Evolutionary conservation across 2,329 filamentous ascomycete genomes (phyloP), one percentile per base, ranked within the genome.

Genomic region (Ramularia endophylla): DNA sequence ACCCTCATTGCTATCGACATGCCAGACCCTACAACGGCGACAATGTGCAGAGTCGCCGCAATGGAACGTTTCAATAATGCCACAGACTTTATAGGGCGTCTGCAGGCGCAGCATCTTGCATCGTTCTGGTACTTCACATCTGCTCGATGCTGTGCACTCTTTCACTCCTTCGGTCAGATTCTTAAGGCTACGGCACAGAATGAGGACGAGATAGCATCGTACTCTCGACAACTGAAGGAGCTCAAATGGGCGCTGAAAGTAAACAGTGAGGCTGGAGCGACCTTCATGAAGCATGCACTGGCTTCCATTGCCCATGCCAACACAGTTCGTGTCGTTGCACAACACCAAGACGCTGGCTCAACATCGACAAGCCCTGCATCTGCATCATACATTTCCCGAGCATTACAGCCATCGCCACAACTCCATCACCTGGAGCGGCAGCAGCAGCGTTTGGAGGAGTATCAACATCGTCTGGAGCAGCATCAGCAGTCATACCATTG

Each of bases 121-220:
- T 67, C 67, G 0, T 71, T 71, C 54, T 72, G 69, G 69, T 70
- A 67, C 44, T 70, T 65, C 12, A 61, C 65, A 5, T 68, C 67
- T 3, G 63, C 64, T 18, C 65, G 66, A 51, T 65, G 64, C 44
- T 63, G 68, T 37, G 61, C 63, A 2, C 55, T 70, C n/a, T 58
- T 69, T 7, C 63, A 66, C 8, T 62, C 64, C 1, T 68, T 68
- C 38, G 64, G 65, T 22, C 62, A 64, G 20, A 58, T 67, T 2
- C 51, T 70, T 0, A 63, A 60, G 51, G 56, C 54, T 5, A 66
- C 66, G 8, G 55, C 64, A 2, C 40, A 41, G 1, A 51, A 52
- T 12, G 50, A 51, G 8, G 57, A 65, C 17, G 65, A 69, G 44
- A 55, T 58, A 25, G 51, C 57, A 3, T 51, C 56, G 13, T 68